Percentiles rank a stretch among this genome's conserved stretches.
These are phyloP conservation scores for Cadophora sp. DNA, from an alignment of 2,329 filamentous ascomycete species.

Conservation along the genomic window DNA sequence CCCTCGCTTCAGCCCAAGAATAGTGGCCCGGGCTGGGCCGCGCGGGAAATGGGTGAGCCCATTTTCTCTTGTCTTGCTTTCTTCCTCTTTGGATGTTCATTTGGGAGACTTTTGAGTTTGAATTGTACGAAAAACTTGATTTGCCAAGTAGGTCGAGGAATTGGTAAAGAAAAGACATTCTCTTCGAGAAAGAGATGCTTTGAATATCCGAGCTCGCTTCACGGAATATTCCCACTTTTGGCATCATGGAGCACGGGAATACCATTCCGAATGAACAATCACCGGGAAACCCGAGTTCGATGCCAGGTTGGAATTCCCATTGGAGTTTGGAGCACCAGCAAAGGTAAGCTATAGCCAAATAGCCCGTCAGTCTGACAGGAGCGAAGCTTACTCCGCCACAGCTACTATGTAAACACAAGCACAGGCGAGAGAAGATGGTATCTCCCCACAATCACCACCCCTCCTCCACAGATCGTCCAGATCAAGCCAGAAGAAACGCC, in stretches of 20 bases:
- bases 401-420: constrained; percentile 14
- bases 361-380: neutral
- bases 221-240: neutral
- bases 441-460: neutral
- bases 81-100: neutral
- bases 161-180: no score
- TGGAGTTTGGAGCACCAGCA: constrained; percentile 16
- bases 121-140: no score
- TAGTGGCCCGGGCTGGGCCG: no score
- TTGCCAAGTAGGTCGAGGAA: no score
- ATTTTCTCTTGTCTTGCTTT: neutral
- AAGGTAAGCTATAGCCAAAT: neutral
- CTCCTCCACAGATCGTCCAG: neutral
- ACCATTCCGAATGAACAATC: neutral
- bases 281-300: constrained; percentile 5
- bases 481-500: neutral
- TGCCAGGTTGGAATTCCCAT: constrained; percentile 14
- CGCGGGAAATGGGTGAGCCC: no score
- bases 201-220: neutral
- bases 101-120: neutral
- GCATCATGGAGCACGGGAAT: constrained; percentile 5
- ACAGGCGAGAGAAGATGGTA: constrained; percentile 15
- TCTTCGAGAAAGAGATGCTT: neutral
- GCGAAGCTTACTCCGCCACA: neutral
- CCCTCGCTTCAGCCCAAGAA: constrained; percentile 11